Conservation (phyloP, 257 asterid genomes). For the Solanum pennellii region DNA sequence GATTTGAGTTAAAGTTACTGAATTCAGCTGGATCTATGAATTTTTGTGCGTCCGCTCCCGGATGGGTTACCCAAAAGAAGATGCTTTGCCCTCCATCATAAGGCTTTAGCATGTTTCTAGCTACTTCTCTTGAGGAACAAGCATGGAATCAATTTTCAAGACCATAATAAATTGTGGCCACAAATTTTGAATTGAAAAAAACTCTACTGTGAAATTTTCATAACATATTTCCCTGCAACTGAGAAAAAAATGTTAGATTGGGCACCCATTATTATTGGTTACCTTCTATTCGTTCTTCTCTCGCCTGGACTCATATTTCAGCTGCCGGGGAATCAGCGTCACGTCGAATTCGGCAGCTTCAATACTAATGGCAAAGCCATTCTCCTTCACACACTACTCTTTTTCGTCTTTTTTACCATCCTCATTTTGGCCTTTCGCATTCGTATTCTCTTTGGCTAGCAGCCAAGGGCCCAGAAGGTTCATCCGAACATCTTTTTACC, state of each 20-base stretch:
- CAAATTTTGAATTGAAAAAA: background rate
- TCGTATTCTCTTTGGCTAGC: slow-evolving; percentile 15
- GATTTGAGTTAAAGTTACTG: background rate
- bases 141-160: background rate
- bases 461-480: background rate
- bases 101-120: background rate
- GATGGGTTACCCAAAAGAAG: background rate
- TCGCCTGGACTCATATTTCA: slow-evolving; percentile 51
- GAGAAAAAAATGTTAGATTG: slow-evolving; percentile 28
- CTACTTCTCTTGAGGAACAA: background rate
- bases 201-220: background rate
- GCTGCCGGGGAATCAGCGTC: slow-evolving; percentile 37
- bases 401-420: slow-evolving; percentile 35
- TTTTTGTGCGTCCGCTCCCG: background rate
- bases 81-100: background rate
- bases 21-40: accelerated
- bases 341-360: slow-evolving; percentile 41
- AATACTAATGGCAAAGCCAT: slow-evolving; percentile 41
- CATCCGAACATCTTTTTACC: background rate
- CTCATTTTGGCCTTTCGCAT: slow-evolving; percentile 38
- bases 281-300: slow-evolving; percentile 36
- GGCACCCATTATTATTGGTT: slow-evolving; percentile 41
- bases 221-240: background rate
- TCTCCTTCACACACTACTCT: slow-evolving; percentile 39
- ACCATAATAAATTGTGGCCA: background rate